Conservation (phyloP, 2,329 filamentous ascomycete species). For the Colletotrichum orbiculare region DNA sequence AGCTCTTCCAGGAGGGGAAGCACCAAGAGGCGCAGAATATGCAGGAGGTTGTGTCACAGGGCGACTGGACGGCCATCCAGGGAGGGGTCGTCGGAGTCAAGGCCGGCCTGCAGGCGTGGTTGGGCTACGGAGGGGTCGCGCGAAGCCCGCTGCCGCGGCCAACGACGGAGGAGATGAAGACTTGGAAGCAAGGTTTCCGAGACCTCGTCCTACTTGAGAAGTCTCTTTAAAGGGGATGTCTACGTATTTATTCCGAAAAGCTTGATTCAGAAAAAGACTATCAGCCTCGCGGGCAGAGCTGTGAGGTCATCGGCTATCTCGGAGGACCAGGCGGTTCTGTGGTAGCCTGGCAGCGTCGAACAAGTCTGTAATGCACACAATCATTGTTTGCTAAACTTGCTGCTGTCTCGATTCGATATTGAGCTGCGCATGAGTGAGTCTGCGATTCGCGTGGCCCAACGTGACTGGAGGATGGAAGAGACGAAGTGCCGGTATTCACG, state of each 20-base stretch:
- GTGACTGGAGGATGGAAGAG: no score
- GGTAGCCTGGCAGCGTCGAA: no score
- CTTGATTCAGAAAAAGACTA: not conserved
- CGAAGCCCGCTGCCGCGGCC: constrained; percentile 63
- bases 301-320: not conserved
- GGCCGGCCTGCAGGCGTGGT: constrained; percentile 72
- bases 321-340: no score
- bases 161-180: constrained; percentile 57
- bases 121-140: constrained; percentile 71
- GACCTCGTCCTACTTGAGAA: constrained; percentile 64
- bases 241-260: no score
- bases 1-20: constrained; percentile 69
- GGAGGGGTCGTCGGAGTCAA: constrained; percentile 79
- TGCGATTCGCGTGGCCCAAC: no score
- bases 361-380: no score
- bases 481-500: no score
- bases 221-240: constrained; percentile 47
- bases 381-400: no score
- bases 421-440: no score
- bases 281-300: not conserved
- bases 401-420: no score
- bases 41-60: constrained; percentile 69
- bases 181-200: constrained; percentile 67
- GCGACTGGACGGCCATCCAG: constrained; percentile 79
- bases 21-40: constrained; percentile 64